A percentile compares a stretch with the other conserved stretches of the same genome.
Evolutionary conservation across 1,139 yeast genomes (phyloP).

Genomic region (Taiozyma sp.): DNA sequence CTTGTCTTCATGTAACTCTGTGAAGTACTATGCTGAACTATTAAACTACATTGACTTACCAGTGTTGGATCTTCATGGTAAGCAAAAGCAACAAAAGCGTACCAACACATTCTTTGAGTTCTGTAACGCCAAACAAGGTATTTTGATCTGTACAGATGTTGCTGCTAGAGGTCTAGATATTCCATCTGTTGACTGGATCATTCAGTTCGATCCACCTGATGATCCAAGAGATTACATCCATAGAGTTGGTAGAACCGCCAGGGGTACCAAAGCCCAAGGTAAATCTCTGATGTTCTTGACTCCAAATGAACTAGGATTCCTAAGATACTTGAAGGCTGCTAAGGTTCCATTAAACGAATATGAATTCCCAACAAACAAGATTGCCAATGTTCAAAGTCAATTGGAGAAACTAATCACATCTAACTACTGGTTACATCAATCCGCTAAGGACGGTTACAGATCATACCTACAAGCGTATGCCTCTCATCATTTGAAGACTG

Average conservation of each 20-base stretch:
- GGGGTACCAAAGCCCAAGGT: constrained; percentile 91
- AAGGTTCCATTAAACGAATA: constrained; percentile 95
- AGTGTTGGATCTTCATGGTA: constrained; percentile 93
- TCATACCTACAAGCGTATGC: constrained; percentile 96
- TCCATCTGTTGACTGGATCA: constrained; percentile 96
- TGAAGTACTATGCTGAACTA: constrained; percentile 90
- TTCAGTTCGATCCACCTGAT: constrained; percentile 98
- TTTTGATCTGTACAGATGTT: constrained; percentile 90
- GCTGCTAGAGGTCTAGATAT: constrained; percentile 98
- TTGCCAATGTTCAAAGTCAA: constrained; percentile 94
- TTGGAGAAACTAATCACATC: constrained; percentile 85
- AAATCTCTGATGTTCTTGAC: constrained; percentile 91
- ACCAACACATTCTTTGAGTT: constrained; percentile 97
- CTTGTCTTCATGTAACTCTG: constrained; percentile 94
- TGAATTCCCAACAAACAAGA: constrained; percentile 89
- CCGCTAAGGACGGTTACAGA: constrained; percentile 96
- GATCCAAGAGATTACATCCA: constrained; percentile 98
- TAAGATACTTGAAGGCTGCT: constrained; percentile 91
- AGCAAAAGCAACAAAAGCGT: constrained; percentile 97
- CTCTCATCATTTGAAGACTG: constrained; percentile 91
- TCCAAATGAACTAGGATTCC: constrained; percentile 90
- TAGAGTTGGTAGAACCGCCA: constrained; percentile 97
- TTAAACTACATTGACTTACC: constrained; percentile 94
- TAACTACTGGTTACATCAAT: constrained; percentile 89
- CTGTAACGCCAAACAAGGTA: constrained; percentile 94